These are phyloP conservation scores for Thalassia testudinum DNA, from an alignment of 116 monocot species.

Conservation along the genomic window DNA sequence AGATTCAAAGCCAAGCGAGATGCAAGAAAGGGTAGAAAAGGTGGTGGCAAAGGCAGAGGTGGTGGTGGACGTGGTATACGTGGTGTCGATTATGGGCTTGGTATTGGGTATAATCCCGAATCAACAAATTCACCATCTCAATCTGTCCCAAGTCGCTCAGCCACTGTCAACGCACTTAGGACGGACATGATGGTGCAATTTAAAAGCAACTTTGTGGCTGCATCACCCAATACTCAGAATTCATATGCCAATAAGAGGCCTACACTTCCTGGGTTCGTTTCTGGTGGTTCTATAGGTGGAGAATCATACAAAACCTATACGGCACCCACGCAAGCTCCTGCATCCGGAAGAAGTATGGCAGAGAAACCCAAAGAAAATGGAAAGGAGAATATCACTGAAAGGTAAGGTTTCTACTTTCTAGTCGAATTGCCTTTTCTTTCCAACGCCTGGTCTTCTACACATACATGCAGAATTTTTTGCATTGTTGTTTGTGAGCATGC, in stretches of 20 bases:
- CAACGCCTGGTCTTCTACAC: too few relatives aligned
- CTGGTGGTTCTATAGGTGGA: conserved; percentile 95
- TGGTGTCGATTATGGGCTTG: conserved; percentile 96
- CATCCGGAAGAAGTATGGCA: conserved; percentile 6
- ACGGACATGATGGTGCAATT: conserved; percentile 87
- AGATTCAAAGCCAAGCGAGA: conserved; percentile 81
- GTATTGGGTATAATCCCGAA: conserved; percentile 81
- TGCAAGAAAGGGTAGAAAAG: conserved; percentile 77
- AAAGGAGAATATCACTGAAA: conserved; percentile 37
- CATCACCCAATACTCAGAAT: conserved; percentile 38
- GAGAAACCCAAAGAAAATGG: conserved; percentile 24
- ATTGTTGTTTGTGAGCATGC: too few relatives aligned
- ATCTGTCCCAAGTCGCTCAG: conserved; percentile 44
- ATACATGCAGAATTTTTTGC: too few relatives aligned
- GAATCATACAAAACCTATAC: conserved; percentile 29
- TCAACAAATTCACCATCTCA: conserved; percentile 32
- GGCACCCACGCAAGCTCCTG: conserved; percentile 2
- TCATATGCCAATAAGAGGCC: conserved; percentile 19
- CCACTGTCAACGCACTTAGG: conserved; percentile 67
- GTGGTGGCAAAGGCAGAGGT: conserved; percentile 50
- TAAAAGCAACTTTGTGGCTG: conserved; percentile 87
- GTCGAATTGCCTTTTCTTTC: neutral
- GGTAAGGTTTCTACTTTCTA: conserved; percentile 21
- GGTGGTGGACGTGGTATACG: conserved; percentile 81
- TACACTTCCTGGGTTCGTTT: conserved; percentile 72